Evolutionary conservation across 768 basidiomycete genomes (phyloP), one percentile per base, ranked within the genome.

Genomic region (Chalciporus pseudorubinellus): DNA sequence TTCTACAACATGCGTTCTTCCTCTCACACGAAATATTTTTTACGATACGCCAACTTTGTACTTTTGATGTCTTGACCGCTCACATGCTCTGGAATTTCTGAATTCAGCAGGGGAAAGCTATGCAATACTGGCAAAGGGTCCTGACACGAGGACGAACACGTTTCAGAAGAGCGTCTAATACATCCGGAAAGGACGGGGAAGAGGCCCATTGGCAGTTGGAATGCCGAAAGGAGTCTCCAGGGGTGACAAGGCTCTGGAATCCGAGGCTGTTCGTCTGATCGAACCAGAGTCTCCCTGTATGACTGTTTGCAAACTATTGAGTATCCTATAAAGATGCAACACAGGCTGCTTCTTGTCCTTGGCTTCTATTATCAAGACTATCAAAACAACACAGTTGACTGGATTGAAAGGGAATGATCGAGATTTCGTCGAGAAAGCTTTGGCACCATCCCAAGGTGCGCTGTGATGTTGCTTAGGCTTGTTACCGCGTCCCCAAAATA

Each of bases 321-420:
- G 95, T 26, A 89, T 84, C 51, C 92, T 68, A 63, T 91, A 84
- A 40, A 95, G 62, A 55, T 95, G 83, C 50, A 97, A 78, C 6
- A 97, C 93, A 2, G 93, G 94, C 64, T 95, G 94, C 66, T 95
- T 93, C 71, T 94, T 90, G 68, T 89, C 90, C 66, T 93, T 92
- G 3, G 91, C 91, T 76, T 95, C 92, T 52, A 94, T 92, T 92
- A 95, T 93, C 57, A 95, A 62, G 70, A 94, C 92, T 62, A 77
- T 61, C 36, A n/a, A n/a, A n/a, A 11, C 3, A 20, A 3, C 13
- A 24, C 56, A n/a, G 20, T 45, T 13, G 45, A 9, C 24, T 42
- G 19, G 7, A 41, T 4, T 19, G 29, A 6, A 31, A 20, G 9
- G 13, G 7, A 40, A 33, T 21, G 21, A 24, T 13, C 43, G 4